Evolutionary conservation across 2,329 filamentous ascomycete genomes (phyloP).

Genomic region (Colletotrichum lindemuthianum): DNA sequence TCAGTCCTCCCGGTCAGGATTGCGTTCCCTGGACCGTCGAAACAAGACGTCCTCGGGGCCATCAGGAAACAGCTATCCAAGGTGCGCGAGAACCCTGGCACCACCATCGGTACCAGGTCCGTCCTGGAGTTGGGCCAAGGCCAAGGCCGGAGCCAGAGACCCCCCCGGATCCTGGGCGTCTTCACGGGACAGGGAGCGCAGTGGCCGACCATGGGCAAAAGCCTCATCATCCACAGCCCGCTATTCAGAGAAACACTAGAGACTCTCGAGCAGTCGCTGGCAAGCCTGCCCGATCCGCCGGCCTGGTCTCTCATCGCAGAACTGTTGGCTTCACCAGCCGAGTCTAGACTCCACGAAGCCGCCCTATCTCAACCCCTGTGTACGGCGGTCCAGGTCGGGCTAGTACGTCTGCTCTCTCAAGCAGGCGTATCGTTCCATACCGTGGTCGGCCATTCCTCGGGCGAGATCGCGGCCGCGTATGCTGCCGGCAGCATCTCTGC

Average conservation of each 20-base stretch:
- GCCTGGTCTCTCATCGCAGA: conserved; percentile 38
- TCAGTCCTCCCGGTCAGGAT: not conserved
- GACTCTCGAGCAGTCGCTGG: conserved; percentile 28
- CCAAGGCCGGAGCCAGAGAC: too few species aligned
- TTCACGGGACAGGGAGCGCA: conserved; percentile 44
- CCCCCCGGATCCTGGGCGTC: conserved; percentile 33
- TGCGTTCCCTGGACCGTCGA: not conserved
- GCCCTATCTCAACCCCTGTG: conserved; percentile 45
- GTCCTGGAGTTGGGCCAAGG: conserved; percentile 1
- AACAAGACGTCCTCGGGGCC: too few species aligned
- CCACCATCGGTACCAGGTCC: not conserved
- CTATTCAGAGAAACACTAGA: conserved; percentile 43
- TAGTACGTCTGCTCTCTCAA: conserved; percentile 49
- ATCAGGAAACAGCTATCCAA: not conserved
- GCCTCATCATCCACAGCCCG: conserved; percentile 48
- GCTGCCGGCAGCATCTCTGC: conserved; percentile 48
- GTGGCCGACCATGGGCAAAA: conserved; percentile 36
- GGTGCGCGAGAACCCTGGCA: not conserved
- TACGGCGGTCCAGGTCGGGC: conserved; percentile 49
- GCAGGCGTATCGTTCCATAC: conserved; percentile 45
- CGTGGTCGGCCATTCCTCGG: conserved; percentile 54
- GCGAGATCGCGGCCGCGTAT: conserved; percentile 57
- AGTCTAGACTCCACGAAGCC: conserved; percentile 35
- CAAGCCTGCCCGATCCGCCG: conserved; percentile 29
- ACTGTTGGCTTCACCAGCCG: conserved; percentile 33